phyloP scores from a whole-genome alignment of 805 yeast genomes.

The Ogataea neopini region DNA sequence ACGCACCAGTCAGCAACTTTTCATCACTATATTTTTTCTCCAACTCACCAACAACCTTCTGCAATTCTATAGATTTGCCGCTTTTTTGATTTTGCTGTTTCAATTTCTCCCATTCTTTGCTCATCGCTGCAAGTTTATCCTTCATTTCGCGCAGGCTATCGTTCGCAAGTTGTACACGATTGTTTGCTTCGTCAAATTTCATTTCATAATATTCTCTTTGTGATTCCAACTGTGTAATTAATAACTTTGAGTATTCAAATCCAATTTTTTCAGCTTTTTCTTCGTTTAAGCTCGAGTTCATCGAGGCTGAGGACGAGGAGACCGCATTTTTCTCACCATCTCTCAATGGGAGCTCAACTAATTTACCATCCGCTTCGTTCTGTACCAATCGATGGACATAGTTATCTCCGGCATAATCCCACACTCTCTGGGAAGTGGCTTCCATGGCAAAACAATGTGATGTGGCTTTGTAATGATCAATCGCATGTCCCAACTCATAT shows the following conservation, averaged over 20 bases:
- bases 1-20: conserved; percentile 42
- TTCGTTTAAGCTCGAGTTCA: conserved; percentile 26
- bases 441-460: conserved; percentile 94
- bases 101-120: conserved; percentile 11
- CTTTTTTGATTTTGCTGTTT: conserved; percentile 13
- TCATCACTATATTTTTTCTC: conserved; percentile 46
- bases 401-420: conserved; percentile 93
- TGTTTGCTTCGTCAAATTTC: conserved; percentile 38
- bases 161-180: conserved; percentile 19
- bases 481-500: conserved; percentile 82
- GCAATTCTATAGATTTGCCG: conserved; percentile 24
- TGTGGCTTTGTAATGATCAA: conserved; percentile 73
- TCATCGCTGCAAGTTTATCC: conserved; percentile 24
- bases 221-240: conserved; percentile 79
- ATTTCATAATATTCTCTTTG: conserved; percentile 82
- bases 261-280: conserved; percentile 58
- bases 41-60: conserved; percentile 18
- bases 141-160: conserved; percentile 32
- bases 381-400: conserved; percentile 86
- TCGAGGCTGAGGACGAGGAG: conserved; percentile 2
- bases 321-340: conserved; percentile 22
- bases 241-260: conserved; percentile 75
- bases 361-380: conserved; percentile 84
- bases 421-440: conserved; percentile 75
- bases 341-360: conserved; percentile 67